Evolutionary conservation across 345 rosid species (phyloP).

Genomic region (Acer saccharum): DNA sequence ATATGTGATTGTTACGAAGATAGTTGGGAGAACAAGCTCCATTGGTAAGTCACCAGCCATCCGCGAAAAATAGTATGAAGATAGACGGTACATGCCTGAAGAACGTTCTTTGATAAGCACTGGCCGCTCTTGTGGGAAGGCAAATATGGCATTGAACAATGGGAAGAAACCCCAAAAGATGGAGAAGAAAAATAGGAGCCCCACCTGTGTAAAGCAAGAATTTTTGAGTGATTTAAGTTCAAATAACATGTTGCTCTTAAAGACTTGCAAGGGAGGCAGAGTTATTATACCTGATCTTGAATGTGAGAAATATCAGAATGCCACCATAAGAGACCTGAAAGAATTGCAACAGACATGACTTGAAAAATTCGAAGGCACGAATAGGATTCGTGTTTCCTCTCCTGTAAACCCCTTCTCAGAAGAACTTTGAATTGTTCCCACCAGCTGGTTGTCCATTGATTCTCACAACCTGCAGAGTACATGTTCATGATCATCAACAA

Average conservation of each 20-base stretch:
- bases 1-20: slow-evolving; percentile 68
- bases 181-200: slow-evolving; percentile 87
- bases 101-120: slow-evolving; percentile 89
- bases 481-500: slow-evolving; percentile 5
- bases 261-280: background rate
- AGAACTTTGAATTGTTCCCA: slow-evolving; percentile 78
- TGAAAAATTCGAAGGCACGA: slow-evolving; percentile 81
- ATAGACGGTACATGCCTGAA: slow-evolving; percentile 87
- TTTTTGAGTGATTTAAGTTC: background rate
- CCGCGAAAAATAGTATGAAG: slow-evolving; percentile 79
- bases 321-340: slow-evolving; percentile 95
- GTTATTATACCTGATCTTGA: slow-evolving; percentile 88
- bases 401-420: slow-evolving; percentile 67
- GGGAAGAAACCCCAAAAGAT: slow-evolving; percentile 96
- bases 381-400: slow-evolving; percentile 85
- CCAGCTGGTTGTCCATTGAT: slow-evolving; percentile 82
- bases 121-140: slow-evolving; percentile 88
- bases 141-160: slow-evolving; percentile 73
- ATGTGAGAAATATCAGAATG: slow-evolving; percentile 61
- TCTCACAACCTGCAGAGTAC: slow-evolving; percentile 38
- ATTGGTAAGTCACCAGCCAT: slow-evolving; percentile 87
- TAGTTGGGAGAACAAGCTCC: slow-evolving; percentile 91
- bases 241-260: background rate
- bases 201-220: slow-evolving; percentile 51
- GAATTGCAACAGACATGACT: slow-evolving; percentile 79